Evolutionary conservation across 2,329 filamentous ascomycete genomes (phyloP).

Genomic region (Hypoxylon sp.): DNA sequence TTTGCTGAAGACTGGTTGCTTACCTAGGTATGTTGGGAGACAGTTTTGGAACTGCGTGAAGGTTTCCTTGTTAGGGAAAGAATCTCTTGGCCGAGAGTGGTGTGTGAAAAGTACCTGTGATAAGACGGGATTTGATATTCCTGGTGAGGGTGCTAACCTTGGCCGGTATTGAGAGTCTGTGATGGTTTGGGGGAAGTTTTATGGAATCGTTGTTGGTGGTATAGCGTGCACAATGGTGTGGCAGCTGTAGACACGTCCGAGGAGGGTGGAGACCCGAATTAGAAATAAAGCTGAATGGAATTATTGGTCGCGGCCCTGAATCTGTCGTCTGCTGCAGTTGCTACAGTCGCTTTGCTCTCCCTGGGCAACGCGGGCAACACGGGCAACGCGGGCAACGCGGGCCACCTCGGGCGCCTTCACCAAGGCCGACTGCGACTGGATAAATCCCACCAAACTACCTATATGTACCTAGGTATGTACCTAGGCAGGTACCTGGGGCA

Average conservation of each 20-base stretch:
- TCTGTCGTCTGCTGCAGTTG: conserved; percentile 27
- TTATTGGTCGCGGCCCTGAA: conserved; percentile 22
- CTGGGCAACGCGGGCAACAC: background rate
- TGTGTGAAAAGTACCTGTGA: conserved; percentile 27
- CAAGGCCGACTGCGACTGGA: conserved; percentile 23
- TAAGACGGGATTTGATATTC: too few species aligned
- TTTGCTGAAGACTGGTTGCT: conserved; percentile 23
- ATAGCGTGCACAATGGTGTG: conserved; percentile 19
- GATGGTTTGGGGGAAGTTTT: too few species aligned
- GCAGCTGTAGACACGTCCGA: conserved; percentile 19
- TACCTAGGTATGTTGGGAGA: conserved; percentile 21
- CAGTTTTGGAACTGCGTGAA: conserved; percentile 16
- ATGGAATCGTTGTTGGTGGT: conserved; percentile 22
- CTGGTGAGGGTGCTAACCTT: too few species aligned
- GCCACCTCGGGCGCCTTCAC: too few species aligned
- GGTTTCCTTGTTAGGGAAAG: conserved; percentile 19
- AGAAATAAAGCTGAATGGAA: conserved; percentile 26
- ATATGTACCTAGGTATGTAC: too few species aligned
- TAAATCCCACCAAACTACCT: conserved; percentile 26
- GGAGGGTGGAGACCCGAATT: conserved; percentile 25
- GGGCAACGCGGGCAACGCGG: background rate
- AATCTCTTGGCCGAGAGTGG: conserved; percentile 28
- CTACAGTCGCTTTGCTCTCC: conserved; percentile 7
- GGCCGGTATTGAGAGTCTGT: too few species aligned
- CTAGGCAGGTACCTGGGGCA: too few species aligned